These are phyloP conservation scores for Podaxis rugospora DNA, from an alignment of 768 basidiomycete species.

Conservation along the genomic window DNA sequence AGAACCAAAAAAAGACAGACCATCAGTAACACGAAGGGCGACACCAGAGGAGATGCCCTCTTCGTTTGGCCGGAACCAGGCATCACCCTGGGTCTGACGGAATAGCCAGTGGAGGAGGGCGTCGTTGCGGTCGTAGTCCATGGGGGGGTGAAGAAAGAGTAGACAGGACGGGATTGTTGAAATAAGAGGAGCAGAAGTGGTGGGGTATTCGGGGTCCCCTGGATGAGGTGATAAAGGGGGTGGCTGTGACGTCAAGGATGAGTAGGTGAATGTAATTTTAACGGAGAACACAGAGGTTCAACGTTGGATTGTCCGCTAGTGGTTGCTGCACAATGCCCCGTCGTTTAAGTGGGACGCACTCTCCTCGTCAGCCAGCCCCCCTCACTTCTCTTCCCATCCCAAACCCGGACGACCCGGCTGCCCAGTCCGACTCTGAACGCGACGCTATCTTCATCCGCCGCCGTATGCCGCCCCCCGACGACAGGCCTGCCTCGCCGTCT, in stretches of 20 bases:
- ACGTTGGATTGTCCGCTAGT: not conserved
- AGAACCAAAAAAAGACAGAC: constrained; percentile 10
- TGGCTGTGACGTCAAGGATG: constrained; percentile 3
- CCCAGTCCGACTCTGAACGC: not conserved
- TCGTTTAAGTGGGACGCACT: not conserved
- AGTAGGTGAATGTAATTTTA: not conserved
- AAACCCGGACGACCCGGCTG: not conserved
- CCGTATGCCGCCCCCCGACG: not conserved
- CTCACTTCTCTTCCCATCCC: not conserved
- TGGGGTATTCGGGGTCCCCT: not conserved
- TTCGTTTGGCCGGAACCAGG: constrained; percentile 79
- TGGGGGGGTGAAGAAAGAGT: constrained; percentile 18
- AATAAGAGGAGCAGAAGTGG: not conserved
- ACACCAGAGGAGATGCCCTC: constrained; percentile 72
- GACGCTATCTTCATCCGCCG: constrained; percentile 4
- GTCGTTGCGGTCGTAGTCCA: constrained; percentile 80
- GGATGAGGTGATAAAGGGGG: not conserved
- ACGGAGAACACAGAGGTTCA: not conserved
- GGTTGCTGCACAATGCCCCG: not conserved
- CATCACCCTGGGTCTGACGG: constrained; percentile 73
- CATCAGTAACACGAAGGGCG: constrained; percentile 48
- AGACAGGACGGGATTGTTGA: constrained; percentile 1
- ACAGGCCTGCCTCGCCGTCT: not conserved
- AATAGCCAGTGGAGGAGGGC: constrained; percentile 80
- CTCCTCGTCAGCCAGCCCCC: not conserved